phyloP scores from a whole-genome alignment of 108 stramenopile genomes.

The Skeletonema potamos region DNA sequence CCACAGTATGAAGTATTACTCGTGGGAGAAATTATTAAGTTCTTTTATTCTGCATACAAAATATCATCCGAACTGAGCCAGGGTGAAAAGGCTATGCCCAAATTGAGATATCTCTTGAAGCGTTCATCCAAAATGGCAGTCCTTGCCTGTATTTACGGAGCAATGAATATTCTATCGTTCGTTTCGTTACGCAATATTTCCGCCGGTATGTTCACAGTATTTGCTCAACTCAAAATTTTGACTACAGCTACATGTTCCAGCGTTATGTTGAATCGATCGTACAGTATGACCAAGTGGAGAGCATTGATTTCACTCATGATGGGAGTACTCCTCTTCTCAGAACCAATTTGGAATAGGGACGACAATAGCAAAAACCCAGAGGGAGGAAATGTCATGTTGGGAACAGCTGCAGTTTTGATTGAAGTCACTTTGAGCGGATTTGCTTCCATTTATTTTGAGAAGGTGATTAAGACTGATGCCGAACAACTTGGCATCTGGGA shows the following conservation, averaged over 20 bases:
- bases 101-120: slow-evolving; percentile 55
- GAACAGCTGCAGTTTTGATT: slow-evolving; percentile 83
- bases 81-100: slow-evolving; percentile 18
- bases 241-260: slow-evolving; percentile 91
- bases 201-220: slow-evolving; percentile 91
- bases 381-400: slow-evolving; percentile 62
- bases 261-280: slow-evolving; percentile 66
- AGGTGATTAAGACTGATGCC: slow-evolving; percentile 82
- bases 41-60: slow-evolving; percentile 66
- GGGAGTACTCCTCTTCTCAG: slow-evolving; percentile 85
- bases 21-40: slow-evolving; percentile 78
- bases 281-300: slow-evolving; percentile 90
- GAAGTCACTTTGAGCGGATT: slow-evolving; percentile 93
- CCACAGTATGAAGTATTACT: slow-evolving; percentile 76
- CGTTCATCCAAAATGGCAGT: slow-evolving; percentile 86
- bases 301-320: slow-evolving; percentile 86
- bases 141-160: slow-evolving; percentile 85
- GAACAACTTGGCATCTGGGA: slow-evolving; percentile 87
- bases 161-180: slow-evolving; percentile 93
- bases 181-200: slow-evolving; percentile 85
- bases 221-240: slow-evolving; percentile 92
- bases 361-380: slow-evolving; percentile 39
- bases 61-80: slow-evolving; percentile 41
- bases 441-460: slow-evolving; percentile 95
- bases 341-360: slow-evolving; percentile 71